Percentiles rank a stretch among this genome's conserved stretches.
These are phyloP conservation scores for Mycena amicta DNA, from an alignment of 768 basidiomycete genomes.

Conservation along the genomic window DNA sequence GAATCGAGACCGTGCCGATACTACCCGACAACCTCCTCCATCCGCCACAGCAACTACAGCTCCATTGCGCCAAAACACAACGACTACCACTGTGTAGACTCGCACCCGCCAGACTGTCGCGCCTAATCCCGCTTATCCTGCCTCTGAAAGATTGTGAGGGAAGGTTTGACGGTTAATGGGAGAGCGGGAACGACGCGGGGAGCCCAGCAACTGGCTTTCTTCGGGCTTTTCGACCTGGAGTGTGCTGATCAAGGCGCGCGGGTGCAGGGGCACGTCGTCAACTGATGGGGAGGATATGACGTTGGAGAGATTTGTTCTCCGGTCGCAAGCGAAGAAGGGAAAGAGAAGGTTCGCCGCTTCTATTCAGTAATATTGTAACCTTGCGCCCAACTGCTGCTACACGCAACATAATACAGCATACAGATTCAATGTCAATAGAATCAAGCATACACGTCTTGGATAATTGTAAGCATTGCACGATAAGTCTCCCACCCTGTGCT, in stretches of 20 bases:
- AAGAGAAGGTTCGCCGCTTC: no score
- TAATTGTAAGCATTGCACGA: neutral
- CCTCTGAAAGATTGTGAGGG: neutral
- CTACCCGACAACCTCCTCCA: constrained; percentile 28
- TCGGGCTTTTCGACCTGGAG: no score
- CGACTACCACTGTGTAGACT: constrained; percentile 54
- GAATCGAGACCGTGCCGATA: constrained; percentile 29
- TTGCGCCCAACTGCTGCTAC: no score
- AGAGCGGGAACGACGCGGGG: neutral
- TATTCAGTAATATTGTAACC: no score
- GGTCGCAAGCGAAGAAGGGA: no score
- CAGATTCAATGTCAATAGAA: no score
- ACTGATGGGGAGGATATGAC: no score
- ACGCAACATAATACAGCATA: no score
- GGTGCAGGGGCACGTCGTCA: no score
- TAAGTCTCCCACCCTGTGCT: constrained; percentile 4
- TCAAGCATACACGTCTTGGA: no score
- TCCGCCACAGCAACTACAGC: constrained; percentile 33
- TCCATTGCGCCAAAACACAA: constrained; percentile 24
- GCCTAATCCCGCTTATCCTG: constrained; percentile 32
- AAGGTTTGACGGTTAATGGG: neutral
- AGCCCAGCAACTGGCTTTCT: constrained; percentile 13
- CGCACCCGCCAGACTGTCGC: constrained; percentile 22
- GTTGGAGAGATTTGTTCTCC: no score
- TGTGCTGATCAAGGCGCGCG: no score